A percentile compares a stretch with the other conserved stretches of the same genome.
phyloP scores from a whole-genome alignment of 2,329 filamentous ascomycete genomes.

The Xylariaceae sp. region DNA sequence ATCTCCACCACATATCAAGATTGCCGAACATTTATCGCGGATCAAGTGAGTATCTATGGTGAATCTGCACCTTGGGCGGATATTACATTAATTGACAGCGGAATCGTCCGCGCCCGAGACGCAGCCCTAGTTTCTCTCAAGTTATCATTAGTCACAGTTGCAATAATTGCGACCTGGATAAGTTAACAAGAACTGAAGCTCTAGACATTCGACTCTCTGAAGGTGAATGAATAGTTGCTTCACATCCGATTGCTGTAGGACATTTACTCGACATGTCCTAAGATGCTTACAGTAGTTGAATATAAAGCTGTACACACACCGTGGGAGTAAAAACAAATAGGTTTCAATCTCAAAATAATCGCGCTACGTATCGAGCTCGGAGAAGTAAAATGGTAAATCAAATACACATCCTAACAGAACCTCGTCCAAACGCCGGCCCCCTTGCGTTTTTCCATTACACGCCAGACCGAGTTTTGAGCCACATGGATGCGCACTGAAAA shows the following conservation, averaged over 20 bases:
- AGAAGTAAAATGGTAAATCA: no score
- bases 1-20: conserved; percentile 7
- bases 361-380: no score
- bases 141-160: conserved; percentile 17
- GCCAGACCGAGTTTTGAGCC: conserved; percentile 6
- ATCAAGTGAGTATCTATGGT: conserved; percentile 7
- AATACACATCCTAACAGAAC: conserved; percentile 3
- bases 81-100: not conserved
- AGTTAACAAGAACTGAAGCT: not conserved
- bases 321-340: no score
- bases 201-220: no score
- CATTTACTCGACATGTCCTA: not conserved
- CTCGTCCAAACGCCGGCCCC: not conserved
- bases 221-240: no score
- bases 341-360: not conserved
- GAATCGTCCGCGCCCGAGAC: conserved; percentile 7
- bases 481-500: conserved; percentile 10
- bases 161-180: conserved; percentile 3
- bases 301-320: no score
- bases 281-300: not conserved
- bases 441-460: conserved; percentile 12
- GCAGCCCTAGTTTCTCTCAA: conserved; percentile 12
- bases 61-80: conserved; percentile 1
- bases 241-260: no score
- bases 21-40: not conserved